Evolutionary conservation across 495 filamentous ascomycete genomes (phyloP).

Genomic region (Tirmania nivea): DNA sequence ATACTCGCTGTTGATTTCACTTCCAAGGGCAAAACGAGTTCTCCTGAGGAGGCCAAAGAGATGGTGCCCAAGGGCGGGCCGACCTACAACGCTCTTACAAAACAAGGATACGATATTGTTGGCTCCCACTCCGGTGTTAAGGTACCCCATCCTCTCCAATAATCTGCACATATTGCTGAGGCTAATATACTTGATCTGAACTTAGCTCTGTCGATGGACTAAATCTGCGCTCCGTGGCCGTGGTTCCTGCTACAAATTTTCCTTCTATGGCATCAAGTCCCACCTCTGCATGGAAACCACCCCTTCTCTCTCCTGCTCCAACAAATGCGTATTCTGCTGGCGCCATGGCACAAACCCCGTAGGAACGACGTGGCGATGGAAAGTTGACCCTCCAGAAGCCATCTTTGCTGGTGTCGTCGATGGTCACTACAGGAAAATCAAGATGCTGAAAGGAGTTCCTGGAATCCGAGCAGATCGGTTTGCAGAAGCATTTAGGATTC

Average conservation of each 20-base stretch:
- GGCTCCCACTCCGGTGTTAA: slow-evolving; percentile 92
- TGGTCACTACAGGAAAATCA: slow-evolving; percentile 90
- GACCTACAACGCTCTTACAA: slow-evolving; percentile 69
- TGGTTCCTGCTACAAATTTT: slow-evolving; percentile 90
- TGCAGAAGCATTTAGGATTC: slow-evolving; percentile 74
- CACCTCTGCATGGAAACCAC: slow-evolving; percentile 97
- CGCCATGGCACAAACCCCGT: slow-evolving; percentile 93
- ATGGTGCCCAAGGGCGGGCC: slow-evolving; percentile 78
- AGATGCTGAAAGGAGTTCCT: slow-evolving; percentile 82
- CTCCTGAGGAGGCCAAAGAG: slow-evolving; percentile 10
- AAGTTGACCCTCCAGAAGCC: slow-evolving; percentile 67
- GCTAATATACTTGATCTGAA: not conserved
- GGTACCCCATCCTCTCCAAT: not conserved
- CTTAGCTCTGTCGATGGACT: slow-evolving; percentile 76
- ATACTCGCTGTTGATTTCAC: slow-evolving; percentile 45
- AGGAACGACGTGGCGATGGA: slow-evolving; percentile 89
- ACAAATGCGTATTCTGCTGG: slow-evolving; percentile 99
- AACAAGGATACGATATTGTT: slow-evolving; percentile 62
- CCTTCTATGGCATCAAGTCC: slow-evolving; percentile 87
- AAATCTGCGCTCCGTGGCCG: slow-evolving; percentile 91
- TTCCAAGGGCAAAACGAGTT: slow-evolving; percentile 30
- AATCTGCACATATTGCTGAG: not conserved
- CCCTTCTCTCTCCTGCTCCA: slow-evolving; percentile 81
- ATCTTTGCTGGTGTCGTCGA: slow-evolving; percentile 80
- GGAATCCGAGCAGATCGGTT: slow-evolving; percentile 83